A percentile compares a stretch with the other conserved stretches of the same genome.
Conservation (phyloP, 352 stramenopile genomes). For the Plasmopara muralis region DNA sequence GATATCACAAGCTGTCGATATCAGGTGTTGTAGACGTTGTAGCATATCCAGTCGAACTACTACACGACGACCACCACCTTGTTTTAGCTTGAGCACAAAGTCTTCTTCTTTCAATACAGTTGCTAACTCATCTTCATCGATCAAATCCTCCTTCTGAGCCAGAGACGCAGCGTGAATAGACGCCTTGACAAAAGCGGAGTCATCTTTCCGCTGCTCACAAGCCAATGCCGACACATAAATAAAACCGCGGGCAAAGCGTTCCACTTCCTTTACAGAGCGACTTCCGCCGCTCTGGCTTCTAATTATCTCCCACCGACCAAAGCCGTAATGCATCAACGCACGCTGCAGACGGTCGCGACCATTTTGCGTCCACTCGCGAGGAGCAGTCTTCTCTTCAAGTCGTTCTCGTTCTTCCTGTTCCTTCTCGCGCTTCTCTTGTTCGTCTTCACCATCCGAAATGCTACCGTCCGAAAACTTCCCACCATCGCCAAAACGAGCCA, state of each 20-base stretch:
- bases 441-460: conserved; percentile 54
- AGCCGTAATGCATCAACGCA: conserved; percentile 85
- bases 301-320: conserved; percentile 84
- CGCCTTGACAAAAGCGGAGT: conserved; percentile 79
- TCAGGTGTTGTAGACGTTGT: conserved; percentile 56
- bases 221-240: conserved; percentile 80
- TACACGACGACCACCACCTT: conserved; percentile 74
- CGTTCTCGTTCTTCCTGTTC: conserved; percentile 52
- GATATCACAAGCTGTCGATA: conserved; percentile 49
- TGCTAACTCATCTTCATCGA: conserved; percentile 69
- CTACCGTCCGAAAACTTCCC: conserved; percentile 63
- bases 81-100: conserved; percentile 81
- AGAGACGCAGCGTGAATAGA: conserved; percentile 55
- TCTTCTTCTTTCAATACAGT: conserved; percentile 82
- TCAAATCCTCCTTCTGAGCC: conserved; percentile 61
- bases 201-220: conserved; percentile 69
- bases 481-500: conserved; percentile 68
- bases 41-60: conserved; percentile 85
- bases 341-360: conserved; percentile 76
- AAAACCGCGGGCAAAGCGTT: conserved; percentile 79
- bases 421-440: conserved; percentile 37
- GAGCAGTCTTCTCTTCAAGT: conserved; percentile 56
- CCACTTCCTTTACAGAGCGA: conserved; percentile 75
- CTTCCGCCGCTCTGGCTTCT: conserved; percentile 83
- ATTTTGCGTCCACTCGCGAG: conserved; percentile 83